phyloP scores from a whole-genome alignment of 2,329 filamentous ascomycete species.

The Verruconis gallopava region DNA sequence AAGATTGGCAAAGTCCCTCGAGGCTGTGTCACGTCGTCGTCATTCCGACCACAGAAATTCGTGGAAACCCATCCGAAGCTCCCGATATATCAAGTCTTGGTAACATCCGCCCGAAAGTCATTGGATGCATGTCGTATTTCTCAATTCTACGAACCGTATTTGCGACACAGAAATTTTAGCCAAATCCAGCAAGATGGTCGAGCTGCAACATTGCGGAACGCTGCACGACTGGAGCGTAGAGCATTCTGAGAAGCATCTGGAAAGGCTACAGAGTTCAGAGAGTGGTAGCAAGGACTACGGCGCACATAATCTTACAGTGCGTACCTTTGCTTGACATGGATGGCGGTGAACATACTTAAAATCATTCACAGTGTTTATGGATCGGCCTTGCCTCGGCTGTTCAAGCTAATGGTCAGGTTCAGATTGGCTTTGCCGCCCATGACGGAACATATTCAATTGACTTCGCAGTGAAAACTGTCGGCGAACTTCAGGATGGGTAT shows the following conservation, averaged over 20 bases:
- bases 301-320: background rate
- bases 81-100: too few species aligned
- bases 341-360: background rate
- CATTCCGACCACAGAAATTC: too few species aligned
- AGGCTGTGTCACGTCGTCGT: too few species aligned
- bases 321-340: background rate
- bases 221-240: background rate
- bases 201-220: too few species aligned
- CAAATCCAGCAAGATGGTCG: too few species aligned
- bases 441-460: constrained; percentile 65
- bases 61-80: too few species aligned
- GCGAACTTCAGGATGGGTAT: constrained; percentile 15
- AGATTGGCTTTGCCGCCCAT: constrained; percentile 56
- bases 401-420: constrained; percentile 38
- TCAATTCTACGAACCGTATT: too few species aligned
- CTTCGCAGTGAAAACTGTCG: constrained; percentile 50
- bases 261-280: background rate
- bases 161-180: too few species aligned
- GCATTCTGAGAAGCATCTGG: background rate
- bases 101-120: too few species aligned
- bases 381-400: constrained; percentile 44
- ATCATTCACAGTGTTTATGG: constrained; percentile 32
- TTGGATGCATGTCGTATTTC: too few species aligned
- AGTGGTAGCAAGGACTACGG: background rate
- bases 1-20: too few species aligned